Evolutionary conservation across 305 asterid species (phyloP).

Genomic region (Fraxinus albicans): DNA sequence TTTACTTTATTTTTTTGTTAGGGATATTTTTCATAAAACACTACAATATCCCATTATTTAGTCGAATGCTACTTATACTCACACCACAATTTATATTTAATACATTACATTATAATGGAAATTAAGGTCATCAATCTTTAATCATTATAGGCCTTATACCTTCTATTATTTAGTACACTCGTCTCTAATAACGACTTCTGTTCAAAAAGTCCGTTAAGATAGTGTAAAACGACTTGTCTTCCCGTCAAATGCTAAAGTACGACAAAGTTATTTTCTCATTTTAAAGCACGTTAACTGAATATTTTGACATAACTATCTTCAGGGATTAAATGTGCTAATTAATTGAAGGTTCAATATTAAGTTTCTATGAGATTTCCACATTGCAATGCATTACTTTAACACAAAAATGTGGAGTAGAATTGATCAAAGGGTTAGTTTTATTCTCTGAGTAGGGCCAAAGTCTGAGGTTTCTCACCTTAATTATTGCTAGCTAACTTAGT

Average conservation of each 20-base stretch:
- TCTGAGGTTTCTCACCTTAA: not conserved
- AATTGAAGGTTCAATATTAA: not conserved
- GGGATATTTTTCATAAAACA: no score
- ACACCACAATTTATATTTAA: no score
- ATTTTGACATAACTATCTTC: no score
- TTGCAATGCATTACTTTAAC: not conserved
- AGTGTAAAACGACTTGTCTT: not conserved
- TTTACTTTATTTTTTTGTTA: no score
- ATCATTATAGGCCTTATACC: not conserved
- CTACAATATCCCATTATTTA: not conserved
- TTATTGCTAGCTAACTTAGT: not conserved
- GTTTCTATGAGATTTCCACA: not conserved
- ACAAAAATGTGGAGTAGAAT: not conserved
- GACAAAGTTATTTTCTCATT: no score
- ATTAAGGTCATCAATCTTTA: not conserved
- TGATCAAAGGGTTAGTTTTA: not conserved
- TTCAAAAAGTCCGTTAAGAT: not conserved
- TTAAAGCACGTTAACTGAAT: no score
- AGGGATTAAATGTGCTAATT: no score
- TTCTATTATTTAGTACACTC: not conserved
- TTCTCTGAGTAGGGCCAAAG: not conserved
- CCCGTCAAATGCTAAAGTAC: not conserved
- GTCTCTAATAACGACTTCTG: not conserved
- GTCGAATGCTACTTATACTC: not conserved
- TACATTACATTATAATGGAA: no score